Conservation (phyloP, 2,329 filamentous ascomycete genomes). For the Pseudogymnoascus sp. region DNA sequence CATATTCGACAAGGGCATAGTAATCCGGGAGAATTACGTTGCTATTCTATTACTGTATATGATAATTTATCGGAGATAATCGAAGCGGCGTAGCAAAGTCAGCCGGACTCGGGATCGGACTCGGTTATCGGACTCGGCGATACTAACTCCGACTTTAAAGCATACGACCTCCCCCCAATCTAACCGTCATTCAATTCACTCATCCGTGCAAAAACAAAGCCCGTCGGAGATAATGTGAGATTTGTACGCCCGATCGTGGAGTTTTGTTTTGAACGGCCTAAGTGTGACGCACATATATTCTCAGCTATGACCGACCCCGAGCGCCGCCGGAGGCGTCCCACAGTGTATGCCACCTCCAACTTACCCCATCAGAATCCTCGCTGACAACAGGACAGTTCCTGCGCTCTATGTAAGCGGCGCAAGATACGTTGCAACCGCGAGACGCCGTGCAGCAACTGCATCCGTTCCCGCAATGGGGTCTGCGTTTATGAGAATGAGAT, state of each 20-base stretch:
- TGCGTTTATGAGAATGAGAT: constrained; percentile 42
- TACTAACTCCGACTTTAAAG: constrained; percentile 6
- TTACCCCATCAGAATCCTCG: neutral
- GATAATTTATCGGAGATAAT: neutral
- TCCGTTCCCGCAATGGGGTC: constrained; percentile 45
- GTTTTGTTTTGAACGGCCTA: neutral
- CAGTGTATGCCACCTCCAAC: constrained; percentile 31
- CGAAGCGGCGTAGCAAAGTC: neutral
- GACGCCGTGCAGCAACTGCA: constrained; percentile 51
- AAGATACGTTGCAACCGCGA: constrained; percentile 57
- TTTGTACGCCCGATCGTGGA: constrained; percentile 17
- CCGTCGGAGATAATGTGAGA: constrained; percentile 1
- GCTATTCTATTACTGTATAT: neutral
- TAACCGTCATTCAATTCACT: neutral
- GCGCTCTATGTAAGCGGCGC: constrained; percentile 49
- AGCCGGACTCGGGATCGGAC: constrained; percentile 10
- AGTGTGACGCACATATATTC: neutral
- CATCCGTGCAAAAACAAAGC: neutral
- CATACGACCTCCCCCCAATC: neutral
- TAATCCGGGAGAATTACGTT: neutral
- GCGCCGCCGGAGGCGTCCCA: constrained; percentile 35
- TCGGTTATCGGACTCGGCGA: constrained; percentile 21
- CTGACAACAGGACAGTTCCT: constrained; percentile 39
- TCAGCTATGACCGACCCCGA: constrained; percentile 25
- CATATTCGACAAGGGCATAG: too few relatives aligned